A percentile compares a stretch with the other conserved stretches of the same genome.
Conservation (phyloP, 2,329 filamentous ascomycete species). For the Podosphaera xanthii region DNA sequence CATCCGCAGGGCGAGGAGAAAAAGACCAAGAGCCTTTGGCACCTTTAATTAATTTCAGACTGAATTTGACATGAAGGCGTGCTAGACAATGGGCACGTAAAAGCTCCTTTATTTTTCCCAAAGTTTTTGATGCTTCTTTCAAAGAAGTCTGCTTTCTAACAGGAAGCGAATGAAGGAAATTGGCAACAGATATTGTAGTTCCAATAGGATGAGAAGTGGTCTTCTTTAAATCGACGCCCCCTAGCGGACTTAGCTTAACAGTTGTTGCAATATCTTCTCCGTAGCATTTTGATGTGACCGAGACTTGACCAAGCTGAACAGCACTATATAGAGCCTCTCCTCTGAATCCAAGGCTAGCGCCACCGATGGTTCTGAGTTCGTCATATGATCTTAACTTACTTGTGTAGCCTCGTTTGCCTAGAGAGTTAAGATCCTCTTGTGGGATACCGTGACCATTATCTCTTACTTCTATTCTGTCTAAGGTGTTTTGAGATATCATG, state of each 20-base stretch:
- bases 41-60: conserved; percentile 32
- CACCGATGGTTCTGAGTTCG: conserved; percentile 33
- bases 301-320: conserved; percentile 34
- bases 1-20: conserved; percentile 27
- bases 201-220: conserved; percentile 34
- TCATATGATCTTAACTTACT: conserved; percentile 47
- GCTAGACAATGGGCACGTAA: conserved; percentile 44
- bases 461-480: conserved; percentile 45
- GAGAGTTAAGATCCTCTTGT: conserved; percentile 32
- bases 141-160: conserved; percentile 36
- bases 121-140: conserved; percentile 32
- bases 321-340: conserved; percentile 50
- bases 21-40: conserved; percentile 35
- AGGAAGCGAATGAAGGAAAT: conserved; percentile 36
- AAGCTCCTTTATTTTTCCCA: conserved; percentile 34
- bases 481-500: conserved; percentile 37
- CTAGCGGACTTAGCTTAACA: conserved; percentile 21
- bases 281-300: conserved; percentile 38
- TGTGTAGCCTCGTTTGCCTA: conserved; percentile 47
- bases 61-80: conserved; percentile 36
- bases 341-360: conserved; percentile 47
- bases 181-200: conserved; percentile 38
- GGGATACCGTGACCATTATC: conserved; percentile 55
- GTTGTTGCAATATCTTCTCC: conserved; percentile 33
- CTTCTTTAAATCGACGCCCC: conserved; percentile 19